These are phyloP conservation scores for Boletus rubropictus DNA, from an alignment of 768 basidiomycete genomes.

Conservation along the genomic window DNA sequence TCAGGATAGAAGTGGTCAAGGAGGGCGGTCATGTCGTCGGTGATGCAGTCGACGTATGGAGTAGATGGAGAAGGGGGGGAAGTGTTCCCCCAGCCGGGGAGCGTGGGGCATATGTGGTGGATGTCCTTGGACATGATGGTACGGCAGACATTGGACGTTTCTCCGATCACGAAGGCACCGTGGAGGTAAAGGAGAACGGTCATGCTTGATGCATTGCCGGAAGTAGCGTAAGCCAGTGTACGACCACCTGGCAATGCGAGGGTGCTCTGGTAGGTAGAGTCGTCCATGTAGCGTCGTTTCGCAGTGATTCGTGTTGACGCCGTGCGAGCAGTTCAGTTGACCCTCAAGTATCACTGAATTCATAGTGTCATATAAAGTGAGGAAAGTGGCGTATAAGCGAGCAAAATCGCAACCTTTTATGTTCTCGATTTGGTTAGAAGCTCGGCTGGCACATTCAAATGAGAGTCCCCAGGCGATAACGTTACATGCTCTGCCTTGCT, in stretches of 20 bases:
- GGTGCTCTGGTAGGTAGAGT: slow-evolving; percentile 6
- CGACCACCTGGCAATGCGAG: slow-evolving; percentile 38
- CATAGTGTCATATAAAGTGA: too few relatives aligned
- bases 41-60: slow-evolving; percentile 39
- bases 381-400: too few relatives aligned
- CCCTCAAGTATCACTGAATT: too few relatives aligned
- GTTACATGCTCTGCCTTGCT: too few relatives aligned
- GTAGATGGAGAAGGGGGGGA: slow-evolving; percentile 34
- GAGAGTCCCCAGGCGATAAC: too few relatives aligned
- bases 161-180: slow-evolving; percentile 49
- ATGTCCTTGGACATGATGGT: slow-evolving; percentile 35
- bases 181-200: slow-evolving; percentile 51
- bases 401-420: too few relatives aligned
- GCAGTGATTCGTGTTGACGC: background rate
- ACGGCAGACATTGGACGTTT: slow-evolving; percentile 32
- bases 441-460: too few relatives aligned
- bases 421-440: too few relatives aligned
- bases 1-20: slow-evolving; percentile 47
- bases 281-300: slow-evolving; percentile 4
- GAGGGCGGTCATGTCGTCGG: slow-evolving; percentile 41
- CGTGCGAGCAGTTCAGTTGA: too few relatives aligned
- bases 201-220: slow-evolving; percentile 44
- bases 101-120: too few relatives aligned
- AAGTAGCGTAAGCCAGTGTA: slow-evolving; percentile 51
- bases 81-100: slow-evolving; percentile 56